Evolutionary conservation across 2,329 filamentous ascomycete species (phyloP), one percentile per base, ranked within the genome.

Genomic region (Scedosporium minutisporum): DNA sequence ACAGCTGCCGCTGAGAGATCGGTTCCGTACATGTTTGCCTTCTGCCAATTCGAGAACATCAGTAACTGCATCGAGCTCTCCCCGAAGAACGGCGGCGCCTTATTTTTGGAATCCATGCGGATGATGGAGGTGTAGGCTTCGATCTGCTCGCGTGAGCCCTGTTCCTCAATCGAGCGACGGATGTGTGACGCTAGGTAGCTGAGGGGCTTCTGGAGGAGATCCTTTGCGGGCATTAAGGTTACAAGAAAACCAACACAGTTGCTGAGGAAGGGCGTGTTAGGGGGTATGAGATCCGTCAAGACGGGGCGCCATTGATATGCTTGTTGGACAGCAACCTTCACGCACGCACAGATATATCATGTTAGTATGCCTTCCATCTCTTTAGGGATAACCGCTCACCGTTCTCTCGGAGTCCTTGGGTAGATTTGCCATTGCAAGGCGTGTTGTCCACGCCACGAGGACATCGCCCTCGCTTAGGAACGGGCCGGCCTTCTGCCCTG

Each of bases 401-500:
- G 68, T 68, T 25, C 66, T 64, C 6, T 63, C 48, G 51, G 71
- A 65, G 44, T 62, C 41, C 27, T 60, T 41, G n/a, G 66, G 66
- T n/a, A 67, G 67, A 58, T 67, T 68, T n/a, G 63, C 67, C 25
- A 68, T 65, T 51, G 68, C 68, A 10, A 72, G 66, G 9, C 72
- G 72, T 7, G 69, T 65, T 67, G 68, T 71, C 73, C 75, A 79
- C 0, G 76, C 73, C 2, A 66, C 60, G 1, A 79, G 67, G 2
- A 78, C 66, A 51, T 78, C 76, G 42, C 71, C 67, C 25, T 78
- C 74, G 51, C 69, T 74, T 12, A 78, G 7, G 59, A 75, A 78
- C 1, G 71, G 64, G 9, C 51, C 57, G 5, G 63, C 58, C 9
- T 64, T 57, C 9, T 63, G 55, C 2, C 59, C 64, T 5, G 58